Base-by-base conservation (phyloP, 257 asterid genomes). In the Capsicum baccatum region DNA sequence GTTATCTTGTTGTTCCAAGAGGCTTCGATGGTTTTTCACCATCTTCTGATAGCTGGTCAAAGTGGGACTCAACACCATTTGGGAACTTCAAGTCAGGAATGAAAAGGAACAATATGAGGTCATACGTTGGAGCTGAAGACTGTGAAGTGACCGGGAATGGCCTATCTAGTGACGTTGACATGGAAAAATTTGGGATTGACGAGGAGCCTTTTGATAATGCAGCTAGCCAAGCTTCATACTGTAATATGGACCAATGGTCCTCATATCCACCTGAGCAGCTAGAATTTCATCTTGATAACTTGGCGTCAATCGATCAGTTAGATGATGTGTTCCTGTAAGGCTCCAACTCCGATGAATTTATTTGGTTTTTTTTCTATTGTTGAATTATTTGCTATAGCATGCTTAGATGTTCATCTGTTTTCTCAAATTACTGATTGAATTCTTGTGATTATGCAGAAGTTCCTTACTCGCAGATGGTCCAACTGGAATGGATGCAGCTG, bases 391-490 rank as follows among this genome's bases (percentile, higher is more conserved):
- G 6, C 48, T 6, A 44, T 44, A 44, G 48, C 48, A 44, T 5
- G 48, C 48, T 44, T 44, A 44, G 6, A 44, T 44, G 48, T 44
- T 3, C 6, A 44, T 44, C 8, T 44, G 6, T 78, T 44, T 14
- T 52, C 19, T 52, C 63, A 4, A 52, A 76, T 78, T 48, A 8
- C 33, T 54, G 82, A 78, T 54, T 1, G 5, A 26, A 64, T 78
- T 78, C 6, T 54, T 39, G 5, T 63, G 6, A 37, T 55, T 76
- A 3, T 86, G 91, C 88, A 91, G 93, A 68, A 85, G 70, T 78
- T 89, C 92, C 33, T 71, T 91, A 63, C 84, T 89, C 64, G 56
- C 83, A 83, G 90, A 80, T 68, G 83, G 79, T 86, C 88, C 84
- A 47, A 79, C 66, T 60, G 83, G 84, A 59, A 47, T 59, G 26